Percentiles rank a stretch among this genome's conserved stretches.
Conservation (phyloP, 805 yeast species). For the Candida jianshihensis region DNA sequence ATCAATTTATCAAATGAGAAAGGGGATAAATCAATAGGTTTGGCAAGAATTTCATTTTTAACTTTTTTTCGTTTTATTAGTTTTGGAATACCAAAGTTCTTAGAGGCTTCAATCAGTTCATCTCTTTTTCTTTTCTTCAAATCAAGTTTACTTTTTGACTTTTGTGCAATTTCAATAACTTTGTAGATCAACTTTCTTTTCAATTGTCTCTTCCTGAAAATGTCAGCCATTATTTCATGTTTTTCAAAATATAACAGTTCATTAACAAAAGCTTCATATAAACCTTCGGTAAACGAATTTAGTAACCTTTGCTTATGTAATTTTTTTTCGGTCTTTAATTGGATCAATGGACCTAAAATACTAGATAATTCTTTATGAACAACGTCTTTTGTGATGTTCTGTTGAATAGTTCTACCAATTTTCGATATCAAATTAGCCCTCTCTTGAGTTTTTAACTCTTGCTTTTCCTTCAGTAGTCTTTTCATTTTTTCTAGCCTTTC, state of each 20-base stretch:
- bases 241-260: conserved; percentile 43
- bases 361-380: conserved; percentile 10
- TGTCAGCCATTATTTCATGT: conserved; percentile 40
- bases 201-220: conserved; percentile 25
- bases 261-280: conserved; percentile 53
- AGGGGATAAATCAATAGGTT: conserved; percentile 18
- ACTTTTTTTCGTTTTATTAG: conserved; percentile 17
- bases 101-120: conserved; percentile 31
- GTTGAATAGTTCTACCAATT: background rate
- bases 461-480: conserved; percentile 10
- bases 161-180: conserved; percentile 25
- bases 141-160: conserved; percentile 19
- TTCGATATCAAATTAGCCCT: conserved; percentile 10
- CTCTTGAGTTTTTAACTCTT: conserved; percentile 11
- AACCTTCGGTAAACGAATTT: conserved; percentile 37
- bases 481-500: conserved; percentile 9
- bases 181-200: conserved; percentile 25
- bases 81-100: conserved; percentile 28
- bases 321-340: conserved; percentile 8
- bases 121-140: conserved; percentile 31
- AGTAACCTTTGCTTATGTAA: conserved; percentile 25
- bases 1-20: conserved; percentile 17
- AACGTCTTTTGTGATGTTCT: conserved; percentile 18
- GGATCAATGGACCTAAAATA: conserved; percentile 8
- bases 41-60: conserved; percentile 4